phyloP scores from a whole-genome alignment of 352 stramenopile species.

The Paralagenidium karlingii region DNA sequence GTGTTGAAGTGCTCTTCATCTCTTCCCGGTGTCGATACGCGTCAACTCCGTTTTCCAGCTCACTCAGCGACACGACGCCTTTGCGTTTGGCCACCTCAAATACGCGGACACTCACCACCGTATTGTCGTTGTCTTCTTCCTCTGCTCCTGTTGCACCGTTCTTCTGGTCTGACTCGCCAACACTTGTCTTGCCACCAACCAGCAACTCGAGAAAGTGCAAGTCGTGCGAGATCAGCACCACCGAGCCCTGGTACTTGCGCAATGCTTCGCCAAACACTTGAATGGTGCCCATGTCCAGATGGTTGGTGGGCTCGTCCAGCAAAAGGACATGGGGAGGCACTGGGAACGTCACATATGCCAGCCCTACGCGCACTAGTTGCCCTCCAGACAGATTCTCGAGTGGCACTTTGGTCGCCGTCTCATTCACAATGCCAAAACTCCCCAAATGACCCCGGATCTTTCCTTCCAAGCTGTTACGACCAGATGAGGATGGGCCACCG shows the following conservation, averaged over 20 bases:
- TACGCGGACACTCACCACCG: too few species aligned
- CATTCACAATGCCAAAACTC: slow-evolving; percentile 90
- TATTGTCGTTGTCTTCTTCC: too few species aligned
- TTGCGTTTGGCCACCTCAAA: too few species aligned
- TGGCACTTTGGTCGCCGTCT: slow-evolving; percentile 81
- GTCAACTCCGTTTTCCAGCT: too few species aligned
- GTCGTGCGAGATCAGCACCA: slow-evolving; percentile 94
- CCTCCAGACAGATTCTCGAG: slow-evolving; percentile 89
- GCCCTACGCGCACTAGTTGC: slow-evolving; percentile 88
- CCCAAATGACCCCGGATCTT: slow-evolving; percentile 84
- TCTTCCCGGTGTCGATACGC: too few species aligned
- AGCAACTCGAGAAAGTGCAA: slow-evolving; percentile 94
- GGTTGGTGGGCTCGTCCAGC: slow-evolving; percentile 91
- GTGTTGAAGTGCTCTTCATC: too few species aligned
- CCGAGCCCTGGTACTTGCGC: slow-evolving; percentile 86
- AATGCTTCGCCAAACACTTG: slow-evolving; percentile 89
- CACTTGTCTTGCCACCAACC: too few species aligned
- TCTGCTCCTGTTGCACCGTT: too few species aligned
- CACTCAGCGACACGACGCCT: too few species aligned
- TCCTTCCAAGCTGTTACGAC: slow-evolving; percentile 80
- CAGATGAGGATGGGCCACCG: slow-evolving; percentile 32
- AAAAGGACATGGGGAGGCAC: slow-evolving; percentile 93
- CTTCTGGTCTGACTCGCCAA: too few species aligned
- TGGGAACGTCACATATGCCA: slow-evolving; percentile 93
- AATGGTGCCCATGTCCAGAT: slow-evolving; percentile 85